Base-by-base conservation (phyloP, 768 basidiomycete species). In the Pseudohyphozyma bogoriensis region DNA sequence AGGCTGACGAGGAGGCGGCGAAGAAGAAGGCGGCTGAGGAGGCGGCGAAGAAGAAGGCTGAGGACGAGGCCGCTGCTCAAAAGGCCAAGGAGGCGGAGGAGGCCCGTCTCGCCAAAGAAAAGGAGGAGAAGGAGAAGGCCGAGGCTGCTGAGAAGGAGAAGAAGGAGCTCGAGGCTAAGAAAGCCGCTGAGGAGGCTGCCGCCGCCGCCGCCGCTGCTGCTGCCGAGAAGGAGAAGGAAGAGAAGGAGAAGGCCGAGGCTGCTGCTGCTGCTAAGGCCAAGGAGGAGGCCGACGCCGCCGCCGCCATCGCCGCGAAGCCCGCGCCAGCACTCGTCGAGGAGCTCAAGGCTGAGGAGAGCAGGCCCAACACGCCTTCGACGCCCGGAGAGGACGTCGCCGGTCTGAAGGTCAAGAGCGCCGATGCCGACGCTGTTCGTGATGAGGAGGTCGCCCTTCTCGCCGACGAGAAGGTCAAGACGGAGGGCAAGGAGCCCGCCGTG, bases 391-490 rank as follows among this genome's bases (percentile, higher is more conserved):
- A 65, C 55, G 49, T 61, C 26, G 64, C 44, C 0, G 63, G 56
- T 12, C 56, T 60, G 24, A 37, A 60, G 32, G 63, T 58, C 56
- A 47, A 39, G 32, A 51, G 33, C 16, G 15, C 58, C 24, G 44
- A 64, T 36, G 63, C 63, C 32, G 58, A 64, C 4, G 63, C 63
- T 32, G 55, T 64, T n/a, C 55, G 51, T n/a, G 37, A 49, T 10
- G 63, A 64, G 55, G 63, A 64, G 56, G 63, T 55, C 8, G 46
- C 55, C 20, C 55, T 64, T 36, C 63, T 59, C 51, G 63, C 59
- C 47, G 59, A 60, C 46, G 63, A 65, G 53, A 32, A 58, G 44
- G 47, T 54, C 46, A 47, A 29, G 20, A 45, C 46, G 29, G 64
- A 58, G 44, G 47, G 50, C 46, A 47, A 29, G 20, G 39, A 39